Conservation (phyloP, 768 basidiomycete genomes). For the Mycena chlorophos region DNA sequence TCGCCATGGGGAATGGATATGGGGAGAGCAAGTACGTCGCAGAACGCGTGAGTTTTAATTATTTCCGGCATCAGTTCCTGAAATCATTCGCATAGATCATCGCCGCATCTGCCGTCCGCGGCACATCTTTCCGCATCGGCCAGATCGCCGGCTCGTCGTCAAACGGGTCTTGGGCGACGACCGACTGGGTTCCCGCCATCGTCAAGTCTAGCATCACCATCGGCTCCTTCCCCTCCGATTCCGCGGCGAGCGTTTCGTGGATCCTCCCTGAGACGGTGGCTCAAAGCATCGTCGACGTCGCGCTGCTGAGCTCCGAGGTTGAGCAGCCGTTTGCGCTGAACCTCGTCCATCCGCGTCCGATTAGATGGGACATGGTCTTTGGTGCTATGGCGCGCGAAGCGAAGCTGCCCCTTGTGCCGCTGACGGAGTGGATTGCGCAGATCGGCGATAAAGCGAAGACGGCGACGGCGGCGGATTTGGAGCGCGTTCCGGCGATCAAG, state of each 20-base stretch:
- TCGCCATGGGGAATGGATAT: conserved; percentile 18
- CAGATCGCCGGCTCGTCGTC: conserved; percentile 36
- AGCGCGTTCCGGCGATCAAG: background rate
- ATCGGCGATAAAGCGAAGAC: background rate
- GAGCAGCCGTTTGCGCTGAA: conserved; percentile 27
- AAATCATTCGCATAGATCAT: background rate
- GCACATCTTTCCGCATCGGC: conserved; percentile 33
- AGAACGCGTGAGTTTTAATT: conserved; percentile 17
- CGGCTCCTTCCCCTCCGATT: conserved; percentile 27
- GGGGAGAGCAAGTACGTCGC: conserved; percentile 25
- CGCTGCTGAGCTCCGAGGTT: conserved; percentile 20
- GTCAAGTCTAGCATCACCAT: conserved; percentile 35
- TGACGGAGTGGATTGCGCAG: background rate
- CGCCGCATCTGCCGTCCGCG: background rate
- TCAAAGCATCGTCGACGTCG: conserved; percentile 29
- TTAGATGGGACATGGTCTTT: conserved; percentile 23
- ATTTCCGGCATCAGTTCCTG: background rate
- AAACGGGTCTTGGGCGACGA: conserved; percentile 38
- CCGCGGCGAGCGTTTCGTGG: conserved; percentile 27
- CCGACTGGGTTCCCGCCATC: conserved; percentile 39
- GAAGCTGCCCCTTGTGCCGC: background rate
- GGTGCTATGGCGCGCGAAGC: background rate
- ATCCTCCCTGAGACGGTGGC: conserved; percentile 31
- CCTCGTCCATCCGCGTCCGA: conserved; percentile 35
- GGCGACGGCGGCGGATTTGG: background rate